Conservation (phyloP, 2,329 filamentous ascomycete species). For the Xylaria sp. region DNA sequence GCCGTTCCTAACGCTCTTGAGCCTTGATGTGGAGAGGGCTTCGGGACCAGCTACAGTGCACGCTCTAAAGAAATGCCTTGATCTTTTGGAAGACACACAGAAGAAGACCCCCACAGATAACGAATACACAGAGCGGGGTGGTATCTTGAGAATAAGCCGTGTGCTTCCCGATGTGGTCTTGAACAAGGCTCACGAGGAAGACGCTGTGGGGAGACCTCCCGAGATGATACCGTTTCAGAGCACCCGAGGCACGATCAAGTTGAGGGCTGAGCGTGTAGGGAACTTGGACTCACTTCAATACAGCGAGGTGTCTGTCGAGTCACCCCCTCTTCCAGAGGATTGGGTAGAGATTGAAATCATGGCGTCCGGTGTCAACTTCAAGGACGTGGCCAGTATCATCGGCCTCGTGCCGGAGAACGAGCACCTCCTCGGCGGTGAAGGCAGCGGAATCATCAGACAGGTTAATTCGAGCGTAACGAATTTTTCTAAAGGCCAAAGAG, state of each 20-base stretch:
- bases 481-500: neutral
- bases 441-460: conserved; percentile 15
- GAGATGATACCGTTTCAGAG: neutral
- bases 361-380: conserved; percentile 31
- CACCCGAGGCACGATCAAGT: neutral
- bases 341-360: conserved; percentile 26
- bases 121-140: conserved; percentile 15
- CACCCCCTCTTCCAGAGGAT: neutral
- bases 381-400: conserved; percentile 15
- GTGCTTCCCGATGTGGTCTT: conserved; percentile 10
- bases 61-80: neutral
- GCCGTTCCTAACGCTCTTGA: neutral
- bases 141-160: neutral
- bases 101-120: neutral
- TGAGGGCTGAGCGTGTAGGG: conserved; percentile 17
- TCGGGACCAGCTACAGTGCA: neutral
- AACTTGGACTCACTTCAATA: conserved; percentile 16
- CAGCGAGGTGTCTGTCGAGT: neutral
- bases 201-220: neutral
- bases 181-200: neutral
- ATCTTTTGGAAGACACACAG: neutral
- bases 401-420: conserved; percentile 26
- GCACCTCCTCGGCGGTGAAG: conserved; percentile 17
- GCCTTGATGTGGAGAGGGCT: neutral
- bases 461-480: neutral